These are phyloP conservation scores for Metroxylon sagu DNA, from an alignment of 176 grass and related monocot genomes.

Conservation along the genomic window DNA sequence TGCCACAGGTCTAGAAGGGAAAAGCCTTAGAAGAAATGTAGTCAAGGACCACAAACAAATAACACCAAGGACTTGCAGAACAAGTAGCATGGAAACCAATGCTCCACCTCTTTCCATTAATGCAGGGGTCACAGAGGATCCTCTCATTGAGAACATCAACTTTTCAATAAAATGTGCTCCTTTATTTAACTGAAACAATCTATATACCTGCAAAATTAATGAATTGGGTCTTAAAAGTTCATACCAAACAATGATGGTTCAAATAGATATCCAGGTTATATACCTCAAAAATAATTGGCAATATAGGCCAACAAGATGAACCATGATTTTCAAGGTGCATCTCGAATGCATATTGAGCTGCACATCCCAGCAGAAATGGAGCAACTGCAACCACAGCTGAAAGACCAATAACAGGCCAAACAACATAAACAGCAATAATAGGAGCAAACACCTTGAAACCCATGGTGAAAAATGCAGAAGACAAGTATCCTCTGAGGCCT, in stretches of 20 bases:
- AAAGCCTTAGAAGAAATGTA: constrained; percentile 29
- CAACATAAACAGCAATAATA: constrained; percentile 21
- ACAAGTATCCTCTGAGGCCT: constrained; percentile 25
- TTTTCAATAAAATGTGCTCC: constrained; percentile 33
- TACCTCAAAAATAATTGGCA: constrained; percentile 41
- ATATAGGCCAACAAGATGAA: constrained; percentile 35
- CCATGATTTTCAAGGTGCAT: constrained; percentile 6
- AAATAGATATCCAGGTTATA: neutral
- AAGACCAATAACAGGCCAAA: constrained; percentile 32
- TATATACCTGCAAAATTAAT: constrained; percentile 20
- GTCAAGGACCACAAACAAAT: constrained; percentile 28
- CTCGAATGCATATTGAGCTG: constrained; percentile 30
- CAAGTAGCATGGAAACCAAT: constrained; percentile 18
- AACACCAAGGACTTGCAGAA: constrained; percentile 28
- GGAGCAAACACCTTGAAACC: constrained; percentile 32
- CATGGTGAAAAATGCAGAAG: constrained; percentile 31
- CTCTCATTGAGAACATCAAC: constrained; percentile 22
- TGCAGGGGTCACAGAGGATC: constrained; percentile 1
- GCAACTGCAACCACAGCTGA: constrained; percentile 20
- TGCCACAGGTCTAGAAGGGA: constrained; percentile 24
- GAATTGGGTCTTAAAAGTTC: neutral
- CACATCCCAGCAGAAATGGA: constrained; percentile 32
- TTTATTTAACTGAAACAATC: constrained; percentile 36
- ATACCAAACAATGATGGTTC: neutral
- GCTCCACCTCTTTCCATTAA: constrained; percentile 20